phyloP scores from a whole-genome alignment of 2,329 filamentous ascomycete species.

The Alternaria brassicicola region DNA sequence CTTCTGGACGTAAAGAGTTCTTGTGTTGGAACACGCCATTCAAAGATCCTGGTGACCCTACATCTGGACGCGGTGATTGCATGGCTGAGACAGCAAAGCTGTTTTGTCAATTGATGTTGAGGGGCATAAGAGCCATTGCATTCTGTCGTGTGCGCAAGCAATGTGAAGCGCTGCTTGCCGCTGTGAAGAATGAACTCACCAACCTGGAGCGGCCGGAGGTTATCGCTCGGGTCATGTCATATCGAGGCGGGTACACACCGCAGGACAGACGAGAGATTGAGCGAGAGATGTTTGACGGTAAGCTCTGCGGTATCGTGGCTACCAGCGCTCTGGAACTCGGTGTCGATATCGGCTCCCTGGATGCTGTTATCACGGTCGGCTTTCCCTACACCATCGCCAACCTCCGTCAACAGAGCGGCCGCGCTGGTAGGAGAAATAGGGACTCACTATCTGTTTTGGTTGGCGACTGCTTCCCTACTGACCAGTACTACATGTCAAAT shows the following conservation, averaged over 20 bases:
- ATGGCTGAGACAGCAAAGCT: constrained; percentile 86
- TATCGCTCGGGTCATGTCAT: constrained; percentile 85
- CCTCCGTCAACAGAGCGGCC: constrained; percentile 89
- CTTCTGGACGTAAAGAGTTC: constrained; percentile 91
- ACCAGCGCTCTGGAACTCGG: constrained; percentile 93
- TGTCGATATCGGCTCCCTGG: constrained; percentile 91
- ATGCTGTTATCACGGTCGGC: constrained; percentile 91
- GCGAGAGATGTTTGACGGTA: constrained; percentile 95
- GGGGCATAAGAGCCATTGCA: constrained; percentile 89
- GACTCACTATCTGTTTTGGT: constrained; percentile 91
- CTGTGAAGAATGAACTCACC: constrained; percentile 78
- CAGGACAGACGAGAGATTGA: constrained; percentile 90
- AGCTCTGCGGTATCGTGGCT: constrained; percentile 88
- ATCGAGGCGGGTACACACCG: constrained; percentile 91
- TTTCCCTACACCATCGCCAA: constrained; percentile 97
- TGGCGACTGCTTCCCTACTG: constrained; percentile 85
- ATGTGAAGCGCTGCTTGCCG: constrained; percentile 82
- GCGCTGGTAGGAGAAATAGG: constrained; percentile 88
- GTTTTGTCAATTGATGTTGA: constrained; percentile 86
- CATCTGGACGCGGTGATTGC: constrained; percentile 82
- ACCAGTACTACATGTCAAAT: constrained; percentile 97
- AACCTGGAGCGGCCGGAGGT: constrained; percentile 76
- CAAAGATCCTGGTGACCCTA: constrained; percentile 85
- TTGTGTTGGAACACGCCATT: constrained; percentile 97
- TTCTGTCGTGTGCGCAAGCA: constrained; percentile 89